These are phyloP conservation scores for Micractinium sp. DNA, from an alignment of 139 green algal genomes.

Conservation along the genomic window DNA sequence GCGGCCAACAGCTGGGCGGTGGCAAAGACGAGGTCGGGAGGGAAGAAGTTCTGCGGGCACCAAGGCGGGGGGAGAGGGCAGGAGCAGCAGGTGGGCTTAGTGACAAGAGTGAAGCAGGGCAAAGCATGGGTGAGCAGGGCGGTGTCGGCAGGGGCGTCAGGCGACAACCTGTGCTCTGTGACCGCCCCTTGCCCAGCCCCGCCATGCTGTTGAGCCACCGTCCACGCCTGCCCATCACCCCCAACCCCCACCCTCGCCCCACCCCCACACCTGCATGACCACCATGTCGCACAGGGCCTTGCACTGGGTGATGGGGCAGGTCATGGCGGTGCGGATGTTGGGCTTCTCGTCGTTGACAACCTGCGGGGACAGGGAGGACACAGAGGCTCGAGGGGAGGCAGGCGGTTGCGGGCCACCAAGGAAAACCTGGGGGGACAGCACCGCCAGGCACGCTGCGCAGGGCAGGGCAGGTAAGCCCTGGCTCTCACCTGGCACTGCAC, in stretches of 20 bases:
- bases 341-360: constrained; percentile 91
- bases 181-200: too few species aligned
- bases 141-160: too few species aligned
- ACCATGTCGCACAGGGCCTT: constrained; percentile 22
- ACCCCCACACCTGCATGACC: not conserved
- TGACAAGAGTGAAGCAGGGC: not conserved
- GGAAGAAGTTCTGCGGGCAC: constrained; percentile 11
- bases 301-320: constrained; percentile 6
- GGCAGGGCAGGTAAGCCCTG: not conserved
- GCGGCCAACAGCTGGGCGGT: constrained; percentile 8
- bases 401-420: not conserved
- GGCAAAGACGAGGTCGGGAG: constrained; percentile 6
- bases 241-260: not conserved
- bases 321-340: constrained; percentile 82
- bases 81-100: not conserved
- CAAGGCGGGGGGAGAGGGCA: not conserved
- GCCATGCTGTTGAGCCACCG: too few species aligned
- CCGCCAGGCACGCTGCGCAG: not conserved
- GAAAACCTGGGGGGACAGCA: not conserved
- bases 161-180: not conserved
- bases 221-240: too few species aligned
- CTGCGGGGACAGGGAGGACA: constrained; percentile 78
- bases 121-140: too few species aligned
- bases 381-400: too few species aligned
- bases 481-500: not conserved